These are phyloP conservation scores for Rauvolfia tetraphylla DNA, from an alignment of 257 asterid species.

Conservation along the genomic window DNA sequence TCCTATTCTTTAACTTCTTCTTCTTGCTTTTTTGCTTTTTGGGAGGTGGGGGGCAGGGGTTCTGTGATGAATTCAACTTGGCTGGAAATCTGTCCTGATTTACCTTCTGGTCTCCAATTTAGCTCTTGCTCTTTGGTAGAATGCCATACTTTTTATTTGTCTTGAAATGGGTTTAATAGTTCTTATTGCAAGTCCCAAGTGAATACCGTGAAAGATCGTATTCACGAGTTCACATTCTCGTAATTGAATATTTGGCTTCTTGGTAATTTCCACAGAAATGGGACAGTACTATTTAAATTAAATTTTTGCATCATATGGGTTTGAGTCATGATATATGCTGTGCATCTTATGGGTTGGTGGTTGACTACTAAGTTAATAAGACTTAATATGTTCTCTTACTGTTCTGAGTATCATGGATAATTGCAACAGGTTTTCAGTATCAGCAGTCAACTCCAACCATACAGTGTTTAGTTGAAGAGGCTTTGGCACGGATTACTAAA, in stretches of 20 bases:
- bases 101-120: neutral
- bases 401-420: neutral
- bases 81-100: neutral
- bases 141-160: neutral
- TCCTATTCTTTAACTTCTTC: neutral
- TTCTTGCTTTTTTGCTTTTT: no score
- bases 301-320: neutral
- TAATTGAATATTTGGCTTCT: neutral
- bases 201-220: neutral
- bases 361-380: neutral
- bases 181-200: neutral
- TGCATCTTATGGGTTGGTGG: neutral
- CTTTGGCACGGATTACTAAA: conserved; percentile 55
- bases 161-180: conserved; percentile 5
- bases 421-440: conserved; percentile 78
- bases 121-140: neutral
- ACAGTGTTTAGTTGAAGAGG: conserved; percentile 68
- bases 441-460: conserved; percentile 76
- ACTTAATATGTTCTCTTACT: neutral
- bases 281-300: neutral
- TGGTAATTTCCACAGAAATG: neutral
- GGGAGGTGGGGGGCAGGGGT: neutral
- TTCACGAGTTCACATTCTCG: neutral
- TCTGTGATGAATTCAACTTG: neutral
- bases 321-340: neutral